Percentiles rank a stretch among this genome's conserved stretches.
phyloP scores from a whole-genome alignment of 176 grass and related monocot species.

The Oryza rufipogon region DNA sequence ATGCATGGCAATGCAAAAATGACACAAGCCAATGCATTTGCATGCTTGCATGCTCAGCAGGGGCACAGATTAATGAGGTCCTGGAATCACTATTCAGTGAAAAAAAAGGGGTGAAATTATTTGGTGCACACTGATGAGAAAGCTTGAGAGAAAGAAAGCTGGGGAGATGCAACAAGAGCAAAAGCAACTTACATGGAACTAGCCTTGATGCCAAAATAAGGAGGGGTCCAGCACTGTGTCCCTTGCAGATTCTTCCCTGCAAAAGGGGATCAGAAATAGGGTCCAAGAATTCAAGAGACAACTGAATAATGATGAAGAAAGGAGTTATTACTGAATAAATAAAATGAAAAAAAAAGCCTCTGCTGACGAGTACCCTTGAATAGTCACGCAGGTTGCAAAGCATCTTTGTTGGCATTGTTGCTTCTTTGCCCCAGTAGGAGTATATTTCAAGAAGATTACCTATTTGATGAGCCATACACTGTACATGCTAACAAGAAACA shows the following conservation, averaged over 20 bases:
- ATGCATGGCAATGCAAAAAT: constrained; percentile 39
- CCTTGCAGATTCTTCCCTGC: constrained; percentile 39
- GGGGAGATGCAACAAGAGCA: constrained; percentile 3
- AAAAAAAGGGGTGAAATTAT: not conserved
- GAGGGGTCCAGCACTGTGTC: not conserved
- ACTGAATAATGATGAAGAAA: constrained; percentile 16
- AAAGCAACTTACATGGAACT: constrained; percentile 17
- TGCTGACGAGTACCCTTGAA: not conserved
- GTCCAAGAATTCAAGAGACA: constrained; percentile 18
- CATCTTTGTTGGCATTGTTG: not conserved
- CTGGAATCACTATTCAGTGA: constrained; percentile 1
- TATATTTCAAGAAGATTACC: not conserved
- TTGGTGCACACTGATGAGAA: not conserved
- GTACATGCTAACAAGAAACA: not conserved
- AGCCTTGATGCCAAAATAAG: constrained; percentile 23
- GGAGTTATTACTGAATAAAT: not conserved
- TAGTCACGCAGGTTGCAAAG: not conserved
- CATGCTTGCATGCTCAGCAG: constrained; percentile 22
- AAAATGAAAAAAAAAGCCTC: too few species aligned
- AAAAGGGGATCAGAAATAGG: constrained; percentile 10
- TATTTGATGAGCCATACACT: not conserved
- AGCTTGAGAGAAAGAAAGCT: constrained; percentile 21
- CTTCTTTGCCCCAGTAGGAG: not conserved
- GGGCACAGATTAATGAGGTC: constrained; percentile 53
- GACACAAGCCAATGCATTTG: constrained; percentile 21